Conservation (phyloP, 148 eudicot species). For the Rhododendron ferrugineum region DNA sequence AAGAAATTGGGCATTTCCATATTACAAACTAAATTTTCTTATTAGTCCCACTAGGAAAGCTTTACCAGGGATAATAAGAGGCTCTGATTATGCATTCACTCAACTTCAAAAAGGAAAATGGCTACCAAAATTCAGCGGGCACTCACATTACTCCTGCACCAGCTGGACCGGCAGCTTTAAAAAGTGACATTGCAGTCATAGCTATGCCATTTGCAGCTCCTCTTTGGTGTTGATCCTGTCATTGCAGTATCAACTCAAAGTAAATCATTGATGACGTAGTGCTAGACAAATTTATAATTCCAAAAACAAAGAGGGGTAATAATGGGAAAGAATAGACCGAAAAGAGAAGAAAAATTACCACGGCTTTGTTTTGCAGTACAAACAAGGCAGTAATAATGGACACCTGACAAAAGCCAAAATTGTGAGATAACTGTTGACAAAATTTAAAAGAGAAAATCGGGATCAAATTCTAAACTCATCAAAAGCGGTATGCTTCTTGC, state of each 20-base stretch:
- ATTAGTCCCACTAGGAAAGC: not conserved
- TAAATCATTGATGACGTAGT: not conserved
- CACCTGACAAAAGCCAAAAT: constrained; percentile 30
- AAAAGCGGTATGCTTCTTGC: not conserved
- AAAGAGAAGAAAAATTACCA: constrained; percentile 47
- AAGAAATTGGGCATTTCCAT: not conserved
- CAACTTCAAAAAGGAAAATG: not conserved
- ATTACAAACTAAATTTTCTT: not conserved
- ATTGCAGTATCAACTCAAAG: not conserved
- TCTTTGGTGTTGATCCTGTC: constrained; percentile 76
- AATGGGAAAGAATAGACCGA: not conserved
- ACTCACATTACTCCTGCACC: constrained; percentile 76
- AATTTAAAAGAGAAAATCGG: not conserved
- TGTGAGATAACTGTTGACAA: not conserved
- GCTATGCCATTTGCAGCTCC: constrained; percentile 88
- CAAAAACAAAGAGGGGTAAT: not conserved
- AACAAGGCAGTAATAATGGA: constrained; percentile 57
- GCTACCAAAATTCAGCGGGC: not conserved
- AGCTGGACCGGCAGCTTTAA: constrained; percentile 72
- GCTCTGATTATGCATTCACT: not conserved
- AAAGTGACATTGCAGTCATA: constrained; percentile 70
- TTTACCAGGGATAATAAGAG: no score
- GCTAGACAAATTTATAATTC: not conserved
- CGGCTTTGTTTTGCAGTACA: constrained; percentile 74
- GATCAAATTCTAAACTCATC: not conserved